A percentile compares a stretch with the other conserved stretches of the same genome.
Evolutionary conservation across 495 filamentous ascomycete genomes (phyloP).

Genomic region (Aspergillus incahuasiensis): DNA sequence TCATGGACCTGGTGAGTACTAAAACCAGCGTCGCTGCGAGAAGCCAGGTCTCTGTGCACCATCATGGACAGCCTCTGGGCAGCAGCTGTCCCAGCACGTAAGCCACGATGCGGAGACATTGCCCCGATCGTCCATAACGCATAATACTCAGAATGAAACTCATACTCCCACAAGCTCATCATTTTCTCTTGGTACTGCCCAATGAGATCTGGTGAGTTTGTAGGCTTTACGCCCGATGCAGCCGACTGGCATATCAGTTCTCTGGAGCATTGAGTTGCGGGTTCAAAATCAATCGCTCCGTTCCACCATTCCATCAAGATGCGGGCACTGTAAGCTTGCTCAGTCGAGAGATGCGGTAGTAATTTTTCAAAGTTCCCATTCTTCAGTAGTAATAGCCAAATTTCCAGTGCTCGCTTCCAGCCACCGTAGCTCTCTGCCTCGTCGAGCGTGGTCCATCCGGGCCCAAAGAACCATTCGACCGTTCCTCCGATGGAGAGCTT

Average conservation of each 20-base stretch:
- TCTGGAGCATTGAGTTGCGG: background rate
- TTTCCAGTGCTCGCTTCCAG: slow-evolving; percentile 3
- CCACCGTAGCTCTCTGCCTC: background rate
- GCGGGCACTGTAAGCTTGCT: background rate
- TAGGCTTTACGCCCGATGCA: slow-evolving; percentile 2
- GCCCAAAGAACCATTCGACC: slow-evolving; percentile 3
- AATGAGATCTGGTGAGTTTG: background rate
- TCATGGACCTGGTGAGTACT: background rate
- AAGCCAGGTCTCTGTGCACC: background rate
- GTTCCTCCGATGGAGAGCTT: slow-evolving; percentile 1
- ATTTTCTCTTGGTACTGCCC: slow-evolving; percentile 1
- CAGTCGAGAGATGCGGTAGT: background rate
- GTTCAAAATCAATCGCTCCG: slow-evolving; percentile 1
- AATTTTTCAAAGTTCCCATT: background rate
- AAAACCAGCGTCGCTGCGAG: background rate
- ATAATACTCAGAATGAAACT: slow-evolving; percentile 1
- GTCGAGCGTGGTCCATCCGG: background rate
- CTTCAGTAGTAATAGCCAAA: background rate
- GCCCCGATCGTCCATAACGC: background rate
- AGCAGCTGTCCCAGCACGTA: slow-evolving; percentile 4
- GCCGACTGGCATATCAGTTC: background rate
- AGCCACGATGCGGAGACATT: slow-evolving; percentile 3
- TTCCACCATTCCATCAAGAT: slow-evolving; percentile 3
- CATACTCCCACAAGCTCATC: background rate
- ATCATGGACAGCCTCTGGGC: slow-evolving; percentile 1